phyloP scores from a whole-genome alignment of 495 filamentous ascomycete genomes.

The Penicillium cataractarum region DNA sequence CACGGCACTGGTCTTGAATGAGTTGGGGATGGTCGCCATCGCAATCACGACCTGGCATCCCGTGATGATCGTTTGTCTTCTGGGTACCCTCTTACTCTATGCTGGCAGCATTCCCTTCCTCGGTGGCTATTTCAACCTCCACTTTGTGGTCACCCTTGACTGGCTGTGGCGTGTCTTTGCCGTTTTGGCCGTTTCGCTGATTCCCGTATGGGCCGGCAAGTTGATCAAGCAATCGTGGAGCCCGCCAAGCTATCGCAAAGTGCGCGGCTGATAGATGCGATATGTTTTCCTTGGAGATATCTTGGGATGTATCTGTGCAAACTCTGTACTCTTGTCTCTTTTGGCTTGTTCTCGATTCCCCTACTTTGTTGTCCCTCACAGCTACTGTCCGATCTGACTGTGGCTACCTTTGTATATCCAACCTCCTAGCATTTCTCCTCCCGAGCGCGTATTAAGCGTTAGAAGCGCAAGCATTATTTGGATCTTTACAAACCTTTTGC shows the following conservation, averaged over 20 bases:
- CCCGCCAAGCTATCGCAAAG: slow-evolving; percentile 95
- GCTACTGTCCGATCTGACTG: neutral
- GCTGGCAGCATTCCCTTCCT: slow-evolving; percentile 85
- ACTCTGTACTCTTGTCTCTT: neutral
- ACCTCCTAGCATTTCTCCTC: slow-evolving; percentile 20
- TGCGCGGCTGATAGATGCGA: slow-evolving; percentile 62
- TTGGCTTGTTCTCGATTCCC: slow-evolving; percentile 5
- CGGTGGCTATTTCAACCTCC: slow-evolving; percentile 86
- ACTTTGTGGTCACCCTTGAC: slow-evolving; percentile 73
- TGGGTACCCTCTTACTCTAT: slow-evolving; percentile 81
- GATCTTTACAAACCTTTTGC: neutral
- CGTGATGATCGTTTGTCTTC: slow-evolving; percentile 81
- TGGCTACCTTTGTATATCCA: slow-evolving; percentile 17
- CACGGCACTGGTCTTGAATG: slow-evolving; percentile 90
- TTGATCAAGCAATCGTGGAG: slow-evolving; percentile 78
- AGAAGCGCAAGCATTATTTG: slow-evolving; percentile 6
- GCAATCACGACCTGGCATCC: slow-evolving; percentile 97
- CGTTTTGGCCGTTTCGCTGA: slow-evolving; percentile 74
- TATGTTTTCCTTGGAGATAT: slow-evolving; percentile 1
- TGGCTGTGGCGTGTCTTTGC: slow-evolving; percentile 89
- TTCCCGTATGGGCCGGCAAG: slow-evolving; percentile 88
- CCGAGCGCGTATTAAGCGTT: slow-evolving; percentile 22
- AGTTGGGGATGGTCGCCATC: slow-evolving; percentile 94
- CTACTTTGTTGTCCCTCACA: slow-evolving; percentile 3
- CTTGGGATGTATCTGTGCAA: neutral